A percentile compares a stretch with the other conserved stretches of the same genome.
phyloP scores from a whole-genome alignment of 2,329 filamentous ascomycete species.

The Zelopaecilomyces penicillatus region DNA sequence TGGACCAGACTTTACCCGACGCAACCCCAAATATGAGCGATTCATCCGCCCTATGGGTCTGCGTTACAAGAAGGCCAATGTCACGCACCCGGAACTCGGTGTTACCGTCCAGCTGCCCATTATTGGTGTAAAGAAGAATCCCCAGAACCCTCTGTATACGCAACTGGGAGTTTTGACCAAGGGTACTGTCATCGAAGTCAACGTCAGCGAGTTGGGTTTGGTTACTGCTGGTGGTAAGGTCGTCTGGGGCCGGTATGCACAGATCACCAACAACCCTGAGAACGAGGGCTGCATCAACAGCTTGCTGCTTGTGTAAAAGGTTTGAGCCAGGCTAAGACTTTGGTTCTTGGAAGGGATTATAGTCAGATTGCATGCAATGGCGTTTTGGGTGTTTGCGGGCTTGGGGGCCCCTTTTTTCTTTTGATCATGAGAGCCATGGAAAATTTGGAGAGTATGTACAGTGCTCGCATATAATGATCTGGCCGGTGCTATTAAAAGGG shows the following conservation, averaged over 20 bases:
- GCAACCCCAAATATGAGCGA: conserved; percentile 70
- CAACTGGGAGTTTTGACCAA: conserved; percentile 85
- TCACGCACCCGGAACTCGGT: conserved; percentile 66
- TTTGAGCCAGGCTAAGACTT: not conserved
- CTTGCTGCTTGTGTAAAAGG: conserved; percentile 22
- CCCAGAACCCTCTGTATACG: conserved; percentile 83
- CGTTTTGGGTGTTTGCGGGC: conserved; percentile 17
- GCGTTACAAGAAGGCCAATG: conserved; percentile 44
- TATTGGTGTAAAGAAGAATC: conserved; percentile 57
- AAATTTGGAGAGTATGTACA: too few relatives aligned
- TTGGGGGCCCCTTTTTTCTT: not conserved
- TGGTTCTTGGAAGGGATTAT: not conserved
- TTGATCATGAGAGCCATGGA: too few relatives aligned
- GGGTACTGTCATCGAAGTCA: conserved; percentile 76
- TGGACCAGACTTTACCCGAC: conserved; percentile 77
- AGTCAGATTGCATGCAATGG: conserved; percentile 17
- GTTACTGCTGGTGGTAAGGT: conserved; percentile 90
- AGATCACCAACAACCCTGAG: conserved; percentile 39
- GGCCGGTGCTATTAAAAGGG: too few relatives aligned
- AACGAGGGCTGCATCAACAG: conserved; percentile 39
- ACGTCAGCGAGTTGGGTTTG: conserved; percentile 83
- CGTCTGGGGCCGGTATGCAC: conserved; percentile 77
- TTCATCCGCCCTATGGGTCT: conserved; percentile 44
- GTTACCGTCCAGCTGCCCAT: conserved; percentile 86
- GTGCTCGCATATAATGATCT: too few relatives aligned